Conservation (phyloP, 306 rosid species). For the Vigna unguiculata region DNA sequence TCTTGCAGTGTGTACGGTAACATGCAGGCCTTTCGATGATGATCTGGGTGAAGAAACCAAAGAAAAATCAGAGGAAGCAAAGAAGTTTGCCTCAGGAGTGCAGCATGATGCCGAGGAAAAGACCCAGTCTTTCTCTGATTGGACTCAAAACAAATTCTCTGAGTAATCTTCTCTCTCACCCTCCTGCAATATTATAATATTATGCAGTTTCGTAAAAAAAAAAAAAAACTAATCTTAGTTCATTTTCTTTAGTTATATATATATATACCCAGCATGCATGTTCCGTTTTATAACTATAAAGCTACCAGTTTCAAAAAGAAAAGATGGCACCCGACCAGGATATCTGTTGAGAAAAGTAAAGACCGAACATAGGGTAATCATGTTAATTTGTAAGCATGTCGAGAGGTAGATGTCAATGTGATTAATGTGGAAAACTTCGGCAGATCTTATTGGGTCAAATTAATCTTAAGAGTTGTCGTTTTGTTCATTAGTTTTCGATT, state of each 20-base stretch:
- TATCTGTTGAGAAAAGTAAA: background rate
- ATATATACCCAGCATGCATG: background rate
- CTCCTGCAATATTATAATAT: background rate
- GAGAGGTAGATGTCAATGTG: background rate
- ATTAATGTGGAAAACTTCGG: background rate
- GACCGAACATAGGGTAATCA: background rate
- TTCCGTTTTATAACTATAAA: background rate
- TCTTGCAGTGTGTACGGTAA: conserved; percentile 40
- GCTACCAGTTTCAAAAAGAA: background rate
- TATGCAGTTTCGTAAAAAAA: background rate
- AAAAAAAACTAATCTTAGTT: too few relatives aligned
- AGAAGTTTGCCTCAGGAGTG: background rate
- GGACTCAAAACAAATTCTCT: conserved; percentile 45
- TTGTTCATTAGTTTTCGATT: conserved; percentile 21
- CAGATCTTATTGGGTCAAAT: conserved; percentile 9
- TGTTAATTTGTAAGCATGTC: background rate
- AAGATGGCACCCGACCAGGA: background rate
- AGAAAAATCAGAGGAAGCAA: conserved; percentile 34
- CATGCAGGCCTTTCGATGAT: conserved; percentile 42
- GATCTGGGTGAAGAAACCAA: conserved; percentile 37
- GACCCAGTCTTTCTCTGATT: conserved; percentile 38
- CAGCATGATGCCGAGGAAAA: conserved; percentile 30
- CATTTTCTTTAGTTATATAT: background rate
- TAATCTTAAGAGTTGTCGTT: conserved; percentile 1
- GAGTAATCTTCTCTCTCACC: conserved; percentile 45